A percentile compares a stretch with the other conserved stretches of the same genome.
phyloP scores from a whole-genome alignment of 306 rosid species.

The Luffa acutangula region DNA sequence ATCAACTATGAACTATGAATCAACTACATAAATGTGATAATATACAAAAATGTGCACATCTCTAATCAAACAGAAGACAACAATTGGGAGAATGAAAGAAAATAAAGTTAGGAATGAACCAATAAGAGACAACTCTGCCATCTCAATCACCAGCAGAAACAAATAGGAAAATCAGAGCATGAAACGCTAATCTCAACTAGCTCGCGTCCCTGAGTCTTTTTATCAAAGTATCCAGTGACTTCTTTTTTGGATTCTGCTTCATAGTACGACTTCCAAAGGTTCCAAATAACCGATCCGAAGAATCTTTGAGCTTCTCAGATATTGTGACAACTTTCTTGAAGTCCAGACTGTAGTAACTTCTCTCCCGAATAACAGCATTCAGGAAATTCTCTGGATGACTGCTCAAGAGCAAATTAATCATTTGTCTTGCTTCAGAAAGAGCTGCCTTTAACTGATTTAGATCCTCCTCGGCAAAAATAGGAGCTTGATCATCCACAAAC shows the following conservation, averaged over 20 bases:
- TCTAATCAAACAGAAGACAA: constrained; percentile 20
- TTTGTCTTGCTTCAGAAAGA: constrained; percentile 69
- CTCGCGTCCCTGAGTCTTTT: constrained; percentile 87
- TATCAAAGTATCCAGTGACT: constrained; percentile 70
- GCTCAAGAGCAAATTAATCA: constrained; percentile 72
- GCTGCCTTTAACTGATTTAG: constrained; percentile 61
- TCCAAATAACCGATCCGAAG: constrained; percentile 85
- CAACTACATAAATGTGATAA: constrained; percentile 35
- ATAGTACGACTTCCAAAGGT: constrained; percentile 79
- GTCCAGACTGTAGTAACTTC: constrained; percentile 77
- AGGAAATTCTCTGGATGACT: constrained; percentile 87
- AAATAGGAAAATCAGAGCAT: constrained; percentile 18
- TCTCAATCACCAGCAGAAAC: constrained; percentile 25
- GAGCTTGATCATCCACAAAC: constrained; percentile 78
- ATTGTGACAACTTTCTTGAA: constrained; percentile 64
- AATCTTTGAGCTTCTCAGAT: constrained; percentile 84
- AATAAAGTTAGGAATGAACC: constrained; percentile 38
- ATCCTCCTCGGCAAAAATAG: constrained; percentile 65
- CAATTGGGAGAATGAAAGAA: constrained; percentile 16
- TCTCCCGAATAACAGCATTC: constrained; percentile 91
- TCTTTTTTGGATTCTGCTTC: constrained; percentile 91
- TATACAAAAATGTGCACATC: constrained; percentile 13
- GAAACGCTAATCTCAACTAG: constrained; percentile 35
- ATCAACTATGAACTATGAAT: constrained; percentile 23
- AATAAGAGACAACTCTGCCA: constrained; percentile 26